phyloP scores from a whole-genome alignment of 2,329 filamentous ascomycete genomes.

The Fusarium acutatum region DNA sequence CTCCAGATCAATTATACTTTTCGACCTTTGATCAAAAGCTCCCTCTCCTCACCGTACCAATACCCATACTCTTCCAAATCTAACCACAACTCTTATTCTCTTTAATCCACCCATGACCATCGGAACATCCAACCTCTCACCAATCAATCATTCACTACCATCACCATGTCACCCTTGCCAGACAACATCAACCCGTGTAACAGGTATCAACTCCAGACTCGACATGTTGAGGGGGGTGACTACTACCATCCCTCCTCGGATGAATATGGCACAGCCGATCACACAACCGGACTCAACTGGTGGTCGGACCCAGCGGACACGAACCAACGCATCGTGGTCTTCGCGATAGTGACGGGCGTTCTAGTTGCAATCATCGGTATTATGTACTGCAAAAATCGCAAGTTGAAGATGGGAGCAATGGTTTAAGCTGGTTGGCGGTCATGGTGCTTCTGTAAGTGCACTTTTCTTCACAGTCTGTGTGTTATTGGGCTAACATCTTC shows the following conservation, averaged over 20 bases:
- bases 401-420: neutral
- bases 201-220: neutral
- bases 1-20: neutral
- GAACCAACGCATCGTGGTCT: neutral
- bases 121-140: neutral
- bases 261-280: neutral
- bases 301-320: neutral
- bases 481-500: neutral
- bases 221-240: neutral
- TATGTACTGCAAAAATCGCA: neutral
- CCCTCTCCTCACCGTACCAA: neutral
- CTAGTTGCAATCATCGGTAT: neutral
- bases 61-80: neutral
- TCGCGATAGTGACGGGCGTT: neutral
- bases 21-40: neutral
- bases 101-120: neutral
- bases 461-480: neutral
- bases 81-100: neutral
- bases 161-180: neutral
- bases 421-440: neutral
- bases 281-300: neutral
- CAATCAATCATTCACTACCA: neutral
- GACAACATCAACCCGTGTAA: neutral
- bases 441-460: neutral
- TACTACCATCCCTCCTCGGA: neutral